These are phyloP conservation scores for Davidsoniella eucalypti DNA, from an alignment of 2,329 filamentous ascomycete genomes.

Conservation along the genomic window DNA sequence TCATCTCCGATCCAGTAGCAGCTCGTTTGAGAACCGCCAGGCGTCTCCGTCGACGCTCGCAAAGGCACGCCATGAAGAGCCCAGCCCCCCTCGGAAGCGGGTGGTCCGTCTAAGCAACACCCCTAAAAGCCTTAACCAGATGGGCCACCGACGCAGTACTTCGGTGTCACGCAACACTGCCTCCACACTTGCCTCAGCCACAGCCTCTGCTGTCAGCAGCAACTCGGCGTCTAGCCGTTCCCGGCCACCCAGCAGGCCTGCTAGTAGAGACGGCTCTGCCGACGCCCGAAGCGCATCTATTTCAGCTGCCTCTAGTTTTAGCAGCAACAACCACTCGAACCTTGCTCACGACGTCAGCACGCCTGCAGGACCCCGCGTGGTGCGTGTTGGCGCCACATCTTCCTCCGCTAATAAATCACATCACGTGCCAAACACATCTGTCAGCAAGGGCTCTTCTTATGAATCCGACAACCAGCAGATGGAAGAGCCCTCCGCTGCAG, in stretches of 20 bases:
- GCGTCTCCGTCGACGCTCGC: conserved; percentile 26
- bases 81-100: conserved; percentile 37
- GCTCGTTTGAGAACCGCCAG: conserved; percentile 23
- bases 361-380: conserved; percentile 33
- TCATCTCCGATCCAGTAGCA: conserved; percentile 31
- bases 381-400: conserved; percentile 30
- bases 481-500: conserved; percentile 7
- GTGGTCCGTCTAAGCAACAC: conserved; percentile 40
- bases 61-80: conserved; percentile 27
- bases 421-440: neutral
- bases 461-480: conserved; percentile 1
- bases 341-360: conserved; percentile 32
- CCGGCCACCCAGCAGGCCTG: conserved; percentile 23
- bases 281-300: conserved; percentile 21
- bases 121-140: conserved; percentile 27
- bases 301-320: conserved; percentile 10
- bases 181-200: conserved; percentile 9
- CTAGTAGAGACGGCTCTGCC: conserved; percentile 25
- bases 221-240: conserved; percentile 17
- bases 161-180: conserved; percentile 26
- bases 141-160: conserved; percentile 31
- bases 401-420: conserved; percentile 24
- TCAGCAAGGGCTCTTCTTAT: neutral
- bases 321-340: conserved; percentile 6
- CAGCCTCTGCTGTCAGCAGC: conserved; percentile 10